Evolutionary conservation across 1,284 basidiomycete genomes (phyloP), one percentile per base, ranked within the genome.

Genomic region (Microbotryum lychnidis-dioicae): DNA sequence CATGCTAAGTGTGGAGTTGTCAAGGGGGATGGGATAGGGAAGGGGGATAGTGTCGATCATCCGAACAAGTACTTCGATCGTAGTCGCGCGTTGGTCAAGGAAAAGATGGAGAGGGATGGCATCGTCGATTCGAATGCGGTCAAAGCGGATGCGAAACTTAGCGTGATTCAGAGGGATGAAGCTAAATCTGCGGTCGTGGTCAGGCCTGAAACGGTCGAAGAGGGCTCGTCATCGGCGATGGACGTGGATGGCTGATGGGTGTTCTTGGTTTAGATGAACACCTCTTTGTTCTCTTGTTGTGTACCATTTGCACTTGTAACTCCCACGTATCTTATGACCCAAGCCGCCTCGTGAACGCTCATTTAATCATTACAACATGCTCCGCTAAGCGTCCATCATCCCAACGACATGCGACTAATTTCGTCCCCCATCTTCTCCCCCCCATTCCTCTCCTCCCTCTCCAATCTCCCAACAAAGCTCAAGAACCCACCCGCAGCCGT

Each of bases 21-120:
- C 76, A 92, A 89, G 75, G 92, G 92, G 3, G 89, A 94, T 33
- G 94, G 94, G 0, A 33, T 96, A 53, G 90, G 91, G 6, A 82
- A 80, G 14, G 89, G 89, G 0, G 94, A 97, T 74, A 89, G 84
- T 65, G 89, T 97, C 33, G 87, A 84, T 33, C 96, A 99, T 78
- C 96, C 96, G 4, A 99, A 98, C 74, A 86, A 91, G 66, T 83
- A 79, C 71, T 79, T 78, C 61, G 80, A 82, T 31, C 54, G 54
- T 45, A 64, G 62, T 56, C 45, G 65, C 2, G 54, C 31, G 31
- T 49, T 58, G 23, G 55, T 61, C n/a, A 54, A 31, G 49, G 51
- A 31, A 45, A 23, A 46, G 45, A 44, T 44, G 60, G 58, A 60
- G 31, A 50, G 45, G 54, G 50, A 51, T 25, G 42, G 37, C 5